phyloP scores from a whole-genome alignment of 352 stramenopile genomes.

The Poterioochromonas sp. region DNA sequence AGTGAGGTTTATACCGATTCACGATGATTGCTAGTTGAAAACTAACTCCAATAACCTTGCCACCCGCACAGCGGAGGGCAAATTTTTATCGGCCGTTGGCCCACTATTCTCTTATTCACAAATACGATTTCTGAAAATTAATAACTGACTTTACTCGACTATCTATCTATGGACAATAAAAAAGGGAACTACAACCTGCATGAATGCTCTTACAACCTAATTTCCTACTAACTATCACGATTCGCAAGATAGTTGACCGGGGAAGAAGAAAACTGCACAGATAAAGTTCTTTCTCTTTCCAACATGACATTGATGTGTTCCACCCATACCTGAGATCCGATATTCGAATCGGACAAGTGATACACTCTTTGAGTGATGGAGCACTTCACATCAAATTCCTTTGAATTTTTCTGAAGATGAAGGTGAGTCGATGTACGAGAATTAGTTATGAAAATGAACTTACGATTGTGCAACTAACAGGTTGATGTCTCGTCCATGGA shows the following conservation, averaged over 20 bases:
- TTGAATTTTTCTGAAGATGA: slow-evolving; percentile 3
- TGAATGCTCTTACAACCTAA: too few species aligned
- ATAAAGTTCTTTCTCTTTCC: neutral
- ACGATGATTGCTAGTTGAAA: slow-evolving; percentile 33
- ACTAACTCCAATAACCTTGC: slow-evolving; percentile 24
- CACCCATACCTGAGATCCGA: slow-evolving; percentile 16
- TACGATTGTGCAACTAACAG: slow-evolving; percentile 17
- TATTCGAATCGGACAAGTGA: neutral
- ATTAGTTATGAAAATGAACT: neutral
- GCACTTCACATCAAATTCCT: slow-evolving; percentile 26
- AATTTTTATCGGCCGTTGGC: slow-evolving; percentile 23
- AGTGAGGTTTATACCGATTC: neutral
- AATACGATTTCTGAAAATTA: too few species aligned
- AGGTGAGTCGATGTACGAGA: neutral
- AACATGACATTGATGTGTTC: slow-evolving; percentile 31
- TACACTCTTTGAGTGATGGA: neutral
- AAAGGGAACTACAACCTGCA: too few species aligned
- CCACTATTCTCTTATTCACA: neutral
- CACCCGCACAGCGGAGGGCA: neutral
- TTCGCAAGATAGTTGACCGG: neutral
- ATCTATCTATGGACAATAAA: too few species aligned
- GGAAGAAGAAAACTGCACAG: neutral
- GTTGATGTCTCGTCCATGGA: slow-evolving; percentile 21
- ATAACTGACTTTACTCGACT: too few species aligned
- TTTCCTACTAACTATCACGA: too few species aligned